Conservation (phyloP, 352 stramenopile genomes). For the Phytophthora crassamura region DNA sequence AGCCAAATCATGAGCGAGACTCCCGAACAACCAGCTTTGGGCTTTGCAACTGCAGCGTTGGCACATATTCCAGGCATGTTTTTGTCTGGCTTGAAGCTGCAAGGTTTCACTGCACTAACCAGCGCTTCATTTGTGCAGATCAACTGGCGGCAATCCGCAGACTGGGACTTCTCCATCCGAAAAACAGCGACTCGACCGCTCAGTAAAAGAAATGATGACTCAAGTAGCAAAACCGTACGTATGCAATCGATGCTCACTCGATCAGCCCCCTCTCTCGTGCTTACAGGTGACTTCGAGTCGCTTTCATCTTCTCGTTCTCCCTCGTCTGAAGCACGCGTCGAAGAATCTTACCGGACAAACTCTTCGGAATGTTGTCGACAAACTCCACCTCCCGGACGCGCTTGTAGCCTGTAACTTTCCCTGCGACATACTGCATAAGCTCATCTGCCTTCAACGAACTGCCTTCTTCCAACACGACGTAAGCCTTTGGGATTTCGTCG, state of each 20-base stretch:
- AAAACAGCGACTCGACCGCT: not conserved
- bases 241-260: not conserved
- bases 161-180: constrained; percentile 14
- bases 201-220: not conserved
- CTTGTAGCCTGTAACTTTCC: constrained; percentile 89
- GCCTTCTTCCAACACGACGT: constrained; percentile 75
- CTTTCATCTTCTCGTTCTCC: constrained; percentile 48
- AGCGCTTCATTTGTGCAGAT: constrained; percentile 3
- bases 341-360: constrained; percentile 90
- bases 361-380: constrained; percentile 88
- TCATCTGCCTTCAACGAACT: constrained; percentile 26
- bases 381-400: constrained; percentile 89
- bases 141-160: constrained; percentile 28
- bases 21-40: constrained; percentile 55
- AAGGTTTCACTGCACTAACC: not conserved
- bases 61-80: constrained; percentile 62
- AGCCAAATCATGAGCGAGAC: constrained; percentile 61
- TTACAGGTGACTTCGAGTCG: constrained; percentile 27
- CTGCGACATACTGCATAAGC: constrained; percentile 76
- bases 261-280: not conserved
- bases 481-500: constrained; percentile 89
- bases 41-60: constrained; percentile 70
- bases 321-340: constrained; percentile 74
- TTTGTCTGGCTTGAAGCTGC: not conserved
- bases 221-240: not conserved